phyloP scores from a whole-genome alignment of 1,284 basidiomycete species.

The Sanghuangporus sanghuang region DNA sequence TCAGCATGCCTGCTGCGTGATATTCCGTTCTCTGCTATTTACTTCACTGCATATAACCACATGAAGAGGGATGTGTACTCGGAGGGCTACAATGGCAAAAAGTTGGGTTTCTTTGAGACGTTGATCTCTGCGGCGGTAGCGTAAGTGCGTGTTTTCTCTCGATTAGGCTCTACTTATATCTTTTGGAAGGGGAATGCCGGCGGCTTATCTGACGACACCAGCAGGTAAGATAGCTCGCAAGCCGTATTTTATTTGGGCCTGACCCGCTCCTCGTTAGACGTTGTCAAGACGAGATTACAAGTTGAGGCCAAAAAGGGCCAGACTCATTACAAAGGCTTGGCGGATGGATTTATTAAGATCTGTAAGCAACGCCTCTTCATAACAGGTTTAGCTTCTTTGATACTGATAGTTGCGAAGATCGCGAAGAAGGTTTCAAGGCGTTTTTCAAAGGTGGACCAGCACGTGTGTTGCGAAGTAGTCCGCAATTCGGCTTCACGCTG shows the following conservation, averaged over 20 bases:
- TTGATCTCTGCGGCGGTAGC: constrained; percentile 78
- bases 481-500: constrained; percentile 91
- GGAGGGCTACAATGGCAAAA: constrained; percentile 94
- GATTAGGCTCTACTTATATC: constrained; percentile 4
- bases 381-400: not conserved
- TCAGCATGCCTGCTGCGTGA: constrained; percentile 87
- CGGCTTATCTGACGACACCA: constrained; percentile 81
- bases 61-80: constrained; percentile 91
- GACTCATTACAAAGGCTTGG: constrained; percentile 87
- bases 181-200: constrained; percentile 82
- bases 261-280: constrained; percentile 54
- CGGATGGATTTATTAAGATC: constrained; percentile 89
- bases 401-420: constrained; percentile 40
- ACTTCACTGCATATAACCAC: constrained; percentile 79
- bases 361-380: constrained; percentile 41
- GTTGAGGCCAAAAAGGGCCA: constrained; percentile 93
- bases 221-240: constrained; percentile 48
- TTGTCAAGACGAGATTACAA: constrained; percentile 98
- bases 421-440: constrained; percentile 84
- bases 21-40: constrained; percentile 90
- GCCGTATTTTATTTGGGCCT: constrained; percentile 16
- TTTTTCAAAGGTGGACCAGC: constrained; percentile 96
- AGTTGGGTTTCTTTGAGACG: constrained; percentile 88
- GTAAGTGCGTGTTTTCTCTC: constrained; percentile 40
- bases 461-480: constrained; percentile 82